Conservation (phyloP, 176 grass and related monocot genomes). For the Carex littledalei region DNA sequence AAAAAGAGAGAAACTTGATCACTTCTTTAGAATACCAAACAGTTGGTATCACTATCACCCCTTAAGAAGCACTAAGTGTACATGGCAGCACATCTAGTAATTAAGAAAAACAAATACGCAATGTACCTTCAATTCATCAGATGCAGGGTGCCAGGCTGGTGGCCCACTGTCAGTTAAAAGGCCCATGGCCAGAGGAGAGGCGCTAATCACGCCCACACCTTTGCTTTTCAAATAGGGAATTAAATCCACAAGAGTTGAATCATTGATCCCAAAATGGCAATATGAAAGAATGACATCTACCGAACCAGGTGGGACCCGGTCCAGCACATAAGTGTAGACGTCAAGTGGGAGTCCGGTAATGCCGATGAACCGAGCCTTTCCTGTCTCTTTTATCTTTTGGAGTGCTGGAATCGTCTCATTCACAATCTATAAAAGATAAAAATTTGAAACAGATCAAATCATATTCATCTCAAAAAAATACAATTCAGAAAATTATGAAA, state of each 20-base stretch:
- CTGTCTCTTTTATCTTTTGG: slow-evolving; percentile 65
- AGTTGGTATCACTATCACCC: neutral
- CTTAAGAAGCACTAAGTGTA: neutral
- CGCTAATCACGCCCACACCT: slow-evolving; percentile 70
- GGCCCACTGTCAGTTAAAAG: slow-evolving; percentile 80
- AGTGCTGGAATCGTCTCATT: slow-evolving; percentile 82
- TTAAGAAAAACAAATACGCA: neutral
- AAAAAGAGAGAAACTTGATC: neutral
- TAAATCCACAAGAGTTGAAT: slow-evolving; percentile 49
- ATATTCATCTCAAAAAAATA: neutral
- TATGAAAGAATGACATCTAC: slow-evolving; percentile 87
- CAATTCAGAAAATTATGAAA: neutral
- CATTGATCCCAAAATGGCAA: slow-evolving; percentile 86
- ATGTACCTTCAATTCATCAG: slow-evolving; percentile 61
- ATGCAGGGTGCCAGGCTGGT: slow-evolving; percentile 80
- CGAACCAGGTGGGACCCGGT: slow-evolving; percentile 45
- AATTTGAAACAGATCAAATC: neutral
- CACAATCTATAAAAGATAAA: slow-evolving; percentile 42
- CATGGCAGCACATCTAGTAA: neutral
- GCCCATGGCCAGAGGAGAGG: slow-evolving; percentile 80
- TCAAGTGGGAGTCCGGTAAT: slow-evolving; percentile 68
- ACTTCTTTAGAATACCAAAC: neutral
- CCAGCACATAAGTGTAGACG: slow-evolving; percentile 60
- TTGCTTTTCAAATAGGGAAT: slow-evolving; percentile 88
- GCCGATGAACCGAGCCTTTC: slow-evolving; percentile 79